Percentiles rank a stretch among this genome's conserved stretches.
Conservation (phyloP, 345 rosid genomes). For the Hibiscus tridactylites region DNA sequence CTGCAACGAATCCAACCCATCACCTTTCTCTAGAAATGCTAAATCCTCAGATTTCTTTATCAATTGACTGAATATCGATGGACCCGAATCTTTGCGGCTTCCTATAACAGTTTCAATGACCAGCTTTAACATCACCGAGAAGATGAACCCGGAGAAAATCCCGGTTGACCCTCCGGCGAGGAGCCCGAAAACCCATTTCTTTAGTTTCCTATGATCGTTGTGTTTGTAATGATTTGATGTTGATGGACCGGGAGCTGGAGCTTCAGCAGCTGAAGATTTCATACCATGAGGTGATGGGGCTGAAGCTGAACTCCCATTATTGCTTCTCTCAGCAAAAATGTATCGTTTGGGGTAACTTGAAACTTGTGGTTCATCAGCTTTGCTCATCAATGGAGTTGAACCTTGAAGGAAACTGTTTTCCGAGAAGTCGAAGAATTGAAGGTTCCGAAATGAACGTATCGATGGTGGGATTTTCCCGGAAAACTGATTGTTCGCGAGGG, state of each 20-base stretch:
- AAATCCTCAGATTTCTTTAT: constrained; percentile 72
- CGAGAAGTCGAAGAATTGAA: constrained; percentile 61
- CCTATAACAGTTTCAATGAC: constrained; percentile 41
- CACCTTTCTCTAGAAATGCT: constrained; percentile 80
- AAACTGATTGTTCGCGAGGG: constrained; percentile 67
- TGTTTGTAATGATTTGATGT: constrained; percentile 4
- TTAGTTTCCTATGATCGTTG: constrained; percentile 25
- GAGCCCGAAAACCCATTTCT: constrained; percentile 58
- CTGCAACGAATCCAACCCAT: constrained; percentile 35
- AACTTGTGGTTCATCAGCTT: constrained; percentile 22
- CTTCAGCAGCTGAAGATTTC: neutral
- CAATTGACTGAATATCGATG: constrained; percentile 62
- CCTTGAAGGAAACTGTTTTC: constrained; percentile 64
- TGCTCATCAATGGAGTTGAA: constrained; percentile 40
- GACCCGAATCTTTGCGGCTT: constrained; percentile 40
- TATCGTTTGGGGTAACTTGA: constrained; percentile 48
- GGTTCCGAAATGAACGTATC: constrained; percentile 58
- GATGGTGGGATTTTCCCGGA: constrained; percentile 64
- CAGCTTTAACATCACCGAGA: constrained; percentile 48
- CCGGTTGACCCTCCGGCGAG: constrained; percentile 56
- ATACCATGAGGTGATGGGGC: constrained; percentile 11
- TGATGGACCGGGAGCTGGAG: constrained; percentile 30
- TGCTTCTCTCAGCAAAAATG: constrained; percentile 33
- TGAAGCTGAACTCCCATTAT: neutral
- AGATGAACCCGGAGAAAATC: constrained; percentile 14